These are phyloP conservation scores for Verticillium nonalfalfae DNA, from an alignment of 2,329 filamentous ascomycete species.

Conservation along the genomic window DNA sequence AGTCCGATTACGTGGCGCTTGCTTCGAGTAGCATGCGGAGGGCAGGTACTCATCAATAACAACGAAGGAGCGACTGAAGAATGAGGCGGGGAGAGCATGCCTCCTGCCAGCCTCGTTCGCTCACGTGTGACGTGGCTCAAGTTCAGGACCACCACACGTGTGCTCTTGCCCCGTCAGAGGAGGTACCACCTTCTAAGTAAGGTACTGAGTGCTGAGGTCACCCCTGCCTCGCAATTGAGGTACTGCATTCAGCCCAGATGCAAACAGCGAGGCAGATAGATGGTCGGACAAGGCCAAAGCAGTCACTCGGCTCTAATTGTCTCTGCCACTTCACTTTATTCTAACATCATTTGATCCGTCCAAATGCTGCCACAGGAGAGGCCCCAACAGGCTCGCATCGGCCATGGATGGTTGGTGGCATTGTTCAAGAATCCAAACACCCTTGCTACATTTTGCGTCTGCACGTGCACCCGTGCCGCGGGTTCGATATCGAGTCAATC, in stretches of 20 bases:
- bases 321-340: neutral
- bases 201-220: neutral
- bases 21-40: too few species aligned
- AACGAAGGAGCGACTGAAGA: neutral
- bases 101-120: neutral
- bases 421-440: neutral
- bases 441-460: neutral
- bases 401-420: neutral
- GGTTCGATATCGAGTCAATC: neutral
- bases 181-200: neutral
- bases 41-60: too few species aligned
- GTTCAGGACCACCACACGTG: too few species aligned
- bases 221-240: too few species aligned
- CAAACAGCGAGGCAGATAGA: neutral
- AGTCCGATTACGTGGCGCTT: too few species aligned
- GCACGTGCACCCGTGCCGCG: neutral
- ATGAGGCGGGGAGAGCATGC: neutral
- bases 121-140: neutral
- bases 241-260: neutral
- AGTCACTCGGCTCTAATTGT: neutral
- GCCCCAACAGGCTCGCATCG: neutral
- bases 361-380: neutral
- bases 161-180: too few species aligned
- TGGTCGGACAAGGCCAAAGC: too few species aligned
- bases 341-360: neutral